Base-by-base conservation (phyloP, 768 basidiomycete genomes). In the Ramaria sp. region DNA sequence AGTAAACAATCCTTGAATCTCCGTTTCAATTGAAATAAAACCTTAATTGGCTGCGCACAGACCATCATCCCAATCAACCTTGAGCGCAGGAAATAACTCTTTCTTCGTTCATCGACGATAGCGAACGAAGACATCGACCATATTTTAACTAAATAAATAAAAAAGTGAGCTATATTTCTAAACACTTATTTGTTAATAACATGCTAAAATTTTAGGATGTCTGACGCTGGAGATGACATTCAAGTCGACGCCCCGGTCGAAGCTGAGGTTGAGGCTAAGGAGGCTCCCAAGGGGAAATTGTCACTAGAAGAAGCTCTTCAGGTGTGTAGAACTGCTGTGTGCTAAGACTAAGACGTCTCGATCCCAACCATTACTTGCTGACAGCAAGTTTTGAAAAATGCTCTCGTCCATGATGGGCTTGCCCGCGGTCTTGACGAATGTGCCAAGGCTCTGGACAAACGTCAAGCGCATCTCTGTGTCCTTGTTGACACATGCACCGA, bases 401-500 rank as follows among this genome's bases (percentile, higher is more conserved):
- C 95, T 56, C 84, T 99, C 64, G 85, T 93, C 61, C 94, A 97
- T 75, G 95, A 99, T 68, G 94, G 95, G 66, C 92, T 99, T 58
- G 91, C 95, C 57, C 89, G 95, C 61, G 95, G 95, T 71, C 86
- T 99, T 61, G 90, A 94, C 61, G 95, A 99, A 77, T 86, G 82
- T 66, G 88, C 95, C 67, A 99, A 99, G 78, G 90, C 95, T 58
- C 79, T 99, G 62, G 95, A 99, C 81, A 96, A 93, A 77, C 86
- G 93, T 64, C 90, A 94, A 78, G 95, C 94, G 55, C 95, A 98
- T 71, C 78, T 98, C 47, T 98, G 95, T 73, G 94, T 99, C 58
- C 85, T 99, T 65, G 94, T 97, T 68, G 95, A 99, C 82, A 92
- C 92, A 55, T 96, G 93, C 79, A 93, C 88, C 51, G 95, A 98